A percentile compares a stretch with the other conserved stretches of the same genome.
Conservation (phyloP, 2,329 filamentous ascomycete genomes). For the Neofusicoccum ribis region DNA sequence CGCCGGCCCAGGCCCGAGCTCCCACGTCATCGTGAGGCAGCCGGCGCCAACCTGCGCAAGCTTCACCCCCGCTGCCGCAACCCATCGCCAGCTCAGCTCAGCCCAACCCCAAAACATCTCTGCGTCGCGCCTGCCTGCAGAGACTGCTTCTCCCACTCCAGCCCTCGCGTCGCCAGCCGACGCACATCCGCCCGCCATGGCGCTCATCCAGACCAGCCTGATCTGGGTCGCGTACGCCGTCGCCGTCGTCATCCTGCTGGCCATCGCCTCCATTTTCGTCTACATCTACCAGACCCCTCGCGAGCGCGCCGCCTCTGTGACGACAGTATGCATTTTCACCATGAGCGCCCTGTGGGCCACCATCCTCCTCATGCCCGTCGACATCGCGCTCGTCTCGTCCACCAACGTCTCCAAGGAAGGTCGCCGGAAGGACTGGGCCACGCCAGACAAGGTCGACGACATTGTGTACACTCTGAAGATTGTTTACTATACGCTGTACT, state of each 20-base stretch:
- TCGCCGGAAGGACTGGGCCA: constrained; percentile 92
- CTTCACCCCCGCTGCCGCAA: not conserved
- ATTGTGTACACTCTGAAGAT: constrained; percentile 81
- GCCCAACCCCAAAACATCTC: not conserved
- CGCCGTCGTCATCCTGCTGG: constrained; percentile 73
- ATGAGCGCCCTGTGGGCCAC: constrained; percentile 87
- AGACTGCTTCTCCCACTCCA: not conserved
- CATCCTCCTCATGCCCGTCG: constrained; percentile 87
- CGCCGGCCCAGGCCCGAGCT: not conserved
- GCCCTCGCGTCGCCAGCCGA: not conserved
- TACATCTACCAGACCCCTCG: constrained; percentile 88
- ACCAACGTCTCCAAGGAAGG: constrained; percentile 76
- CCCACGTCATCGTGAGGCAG: constrained; percentile 16
- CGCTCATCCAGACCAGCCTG: constrained; percentile 78
- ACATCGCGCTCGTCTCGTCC: constrained; percentile 90
- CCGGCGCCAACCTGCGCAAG: not conserved
- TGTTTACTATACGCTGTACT: constrained; percentile 92
- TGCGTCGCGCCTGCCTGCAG: not conserved
- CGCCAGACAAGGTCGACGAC: constrained; percentile 71
- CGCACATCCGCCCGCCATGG: constrained; percentile 47
- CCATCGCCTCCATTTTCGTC: constrained; percentile 79
- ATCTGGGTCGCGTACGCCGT: constrained; percentile 95
- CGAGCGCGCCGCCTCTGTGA: constrained; percentile 81
- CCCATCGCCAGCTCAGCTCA: not conserved
- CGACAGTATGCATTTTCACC: constrained; percentile 80